Evolutionary conservation across 306 rosid species (phyloP).

Genomic region (Ormosia semicastrata): DNA sequence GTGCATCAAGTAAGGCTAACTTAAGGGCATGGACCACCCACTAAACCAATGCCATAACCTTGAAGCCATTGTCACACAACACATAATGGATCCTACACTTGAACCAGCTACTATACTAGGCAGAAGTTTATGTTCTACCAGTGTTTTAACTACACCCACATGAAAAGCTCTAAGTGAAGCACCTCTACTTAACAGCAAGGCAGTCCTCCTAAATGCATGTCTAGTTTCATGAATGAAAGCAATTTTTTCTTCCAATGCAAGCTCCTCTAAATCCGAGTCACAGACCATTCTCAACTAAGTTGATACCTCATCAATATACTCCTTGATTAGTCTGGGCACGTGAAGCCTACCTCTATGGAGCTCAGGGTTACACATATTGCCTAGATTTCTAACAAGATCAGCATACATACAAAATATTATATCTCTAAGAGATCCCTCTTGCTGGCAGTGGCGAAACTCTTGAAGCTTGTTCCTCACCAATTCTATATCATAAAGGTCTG

Average conservation of each 20-base stretch:
- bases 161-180: constrained; percentile 84
- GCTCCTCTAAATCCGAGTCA: constrained; percentile 74
- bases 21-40: no score
- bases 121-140: constrained; percentile 76
- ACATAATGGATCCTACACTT: constrained; percentile 86
- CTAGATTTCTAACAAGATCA: constrained; percentile 79
- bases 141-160: constrained; percentile 71
- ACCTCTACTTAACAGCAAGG: no score
- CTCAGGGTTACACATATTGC: no score
- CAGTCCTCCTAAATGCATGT: constrained; percentile 86
- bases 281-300: constrained; percentile 81
- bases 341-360: constrained; percentile 84
- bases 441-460: no score
- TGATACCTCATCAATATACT: constrained; percentile 76
- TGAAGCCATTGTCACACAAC: no score
- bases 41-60: no score
- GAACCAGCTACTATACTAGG: constrained; percentile 88
- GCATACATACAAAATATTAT: constrained; percentile 83
- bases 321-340: constrained; percentile 74
- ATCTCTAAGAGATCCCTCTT: no score
- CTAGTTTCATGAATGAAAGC: constrained; percentile 87
- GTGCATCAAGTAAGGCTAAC: no score
- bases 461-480: no score
- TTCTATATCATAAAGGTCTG: no score
- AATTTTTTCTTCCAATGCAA: constrained; percentile 69